phyloP scores from a whole-genome alignment of 2,329 filamentous ascomycete genomes.

The Cercospora brassicicola region DNA sequence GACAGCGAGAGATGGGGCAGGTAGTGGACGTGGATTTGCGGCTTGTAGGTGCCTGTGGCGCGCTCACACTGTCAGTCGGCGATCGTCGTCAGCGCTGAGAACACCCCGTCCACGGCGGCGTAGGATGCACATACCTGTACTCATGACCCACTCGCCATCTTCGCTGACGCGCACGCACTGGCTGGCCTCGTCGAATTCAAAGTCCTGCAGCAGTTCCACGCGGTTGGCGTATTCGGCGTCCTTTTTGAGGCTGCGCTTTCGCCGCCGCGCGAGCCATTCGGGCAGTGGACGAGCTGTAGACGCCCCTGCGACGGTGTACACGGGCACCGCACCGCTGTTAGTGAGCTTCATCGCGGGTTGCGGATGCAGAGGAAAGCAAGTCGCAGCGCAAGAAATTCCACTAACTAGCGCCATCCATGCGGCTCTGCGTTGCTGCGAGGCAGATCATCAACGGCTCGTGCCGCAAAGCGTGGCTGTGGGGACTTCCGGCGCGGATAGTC shows the following conservation, averaged over 20 bases:
- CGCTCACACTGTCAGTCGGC: slow-evolving; percentile 31
- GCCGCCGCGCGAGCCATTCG: slow-evolving; percentile 88
- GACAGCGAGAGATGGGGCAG: slow-evolving; percentile 91
- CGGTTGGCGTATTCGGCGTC: slow-evolving; percentile 91
- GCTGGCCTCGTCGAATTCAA: slow-evolving; percentile 95
- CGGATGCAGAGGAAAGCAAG: not conserved
- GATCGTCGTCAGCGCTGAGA: slow-evolving; percentile 24
- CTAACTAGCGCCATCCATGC: not conserved
- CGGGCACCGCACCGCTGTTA: slow-evolving; percentile 77
- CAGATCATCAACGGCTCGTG: not conserved
- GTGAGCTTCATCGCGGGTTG: slow-evolving; percentile 68
- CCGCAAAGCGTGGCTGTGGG: not conserved
- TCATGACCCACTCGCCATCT: slow-evolving; percentile 97
- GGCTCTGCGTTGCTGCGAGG: not conserved
- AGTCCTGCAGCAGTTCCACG: slow-evolving; percentile 93
- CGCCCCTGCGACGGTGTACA: slow-evolving; percentile 93
- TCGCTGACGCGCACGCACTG: slow-evolving; percentile 86
- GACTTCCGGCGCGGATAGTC: not conserved
- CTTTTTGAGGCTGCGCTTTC: slow-evolving; percentile 88
- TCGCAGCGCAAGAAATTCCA: not conserved
- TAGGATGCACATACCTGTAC: slow-evolving; percentile 62
- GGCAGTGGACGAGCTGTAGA: slow-evolving; percentile 84
- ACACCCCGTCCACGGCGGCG: not conserved
- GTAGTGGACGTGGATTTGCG: slow-evolving; percentile 94
- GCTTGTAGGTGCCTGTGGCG: slow-evolving; percentile 62